Evolutionary conservation across 2,329 filamentous ascomycete species (phyloP), one percentile per base, ranked within the genome.

Genomic region (Hortaea werneckii): DNA sequence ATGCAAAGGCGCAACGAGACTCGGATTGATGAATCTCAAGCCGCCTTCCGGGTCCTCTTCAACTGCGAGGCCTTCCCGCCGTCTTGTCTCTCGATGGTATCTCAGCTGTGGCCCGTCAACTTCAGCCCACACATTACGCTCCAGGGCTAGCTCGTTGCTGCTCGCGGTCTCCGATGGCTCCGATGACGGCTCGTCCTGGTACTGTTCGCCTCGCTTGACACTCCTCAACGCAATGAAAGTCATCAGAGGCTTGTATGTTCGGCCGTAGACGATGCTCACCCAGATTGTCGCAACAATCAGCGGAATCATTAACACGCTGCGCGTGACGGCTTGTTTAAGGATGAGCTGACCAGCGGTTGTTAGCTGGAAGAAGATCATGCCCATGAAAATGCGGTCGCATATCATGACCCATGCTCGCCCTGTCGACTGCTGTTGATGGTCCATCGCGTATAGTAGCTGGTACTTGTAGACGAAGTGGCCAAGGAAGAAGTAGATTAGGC

Each of bases 401-500:
- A 98, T 95, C 77, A 98, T 94, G 41, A 85, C 83, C 92, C 92
- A 98, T 4, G 89, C 88, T 50, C 84, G 82, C 13, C 94, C 94
- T 0, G 90, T 96, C 11, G 88, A 87, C 62, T 95, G 88, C 60
- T 94, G 87, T 11, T 87, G 85, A 63, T 96, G 90, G 58, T 96
- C 89, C 92, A 98, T 98, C 29, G 92, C 88, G 65, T 98, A 98
- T 4, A 98, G 75, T 4, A 98, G 74, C 70, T 98, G 94, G 67
- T 98, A 98, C 65, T 95, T 95, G 76, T 94, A 94, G 29, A 87
- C 85, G 61, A 90, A 90, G 63, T 87, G 85, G 13, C 88, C 88
- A 10, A 94, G 77, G 13, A 78, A 60, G 57, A 94, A 94, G 65
- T 94, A 98, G 9, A 87, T 41, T 41, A 90, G 70, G 3, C 92